phyloP scores from a whole-genome alignment of 2,329 filamentous ascomycete species.

The Colletotrichum sp. region DNA sequence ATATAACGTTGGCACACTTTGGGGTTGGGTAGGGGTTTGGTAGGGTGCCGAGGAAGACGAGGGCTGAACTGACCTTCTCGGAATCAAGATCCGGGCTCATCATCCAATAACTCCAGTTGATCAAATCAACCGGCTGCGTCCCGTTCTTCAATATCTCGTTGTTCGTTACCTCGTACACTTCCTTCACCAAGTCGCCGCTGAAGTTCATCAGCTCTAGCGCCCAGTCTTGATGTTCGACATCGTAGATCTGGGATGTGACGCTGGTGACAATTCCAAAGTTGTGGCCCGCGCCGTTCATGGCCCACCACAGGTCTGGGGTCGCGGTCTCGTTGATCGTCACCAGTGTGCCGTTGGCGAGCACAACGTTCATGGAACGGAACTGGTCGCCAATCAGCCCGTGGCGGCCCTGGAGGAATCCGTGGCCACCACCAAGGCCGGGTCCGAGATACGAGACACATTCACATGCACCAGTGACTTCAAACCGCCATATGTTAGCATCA shows the following conservation, averaged over 20 bases:
- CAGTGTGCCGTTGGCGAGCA: background rate
- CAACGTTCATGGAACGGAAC: background rate
- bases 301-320: slow-evolving; percentile 14
- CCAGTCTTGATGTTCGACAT: slow-evolving; percentile 34
- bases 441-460: too few species aligned
- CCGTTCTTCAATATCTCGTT: slow-evolving; percentile 36
- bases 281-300: background rate
- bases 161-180: slow-evolving; percentile 33
- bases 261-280: background rate
- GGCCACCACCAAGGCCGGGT: background rate
- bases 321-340: background rate
- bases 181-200: slow-evolving; percentile 52
- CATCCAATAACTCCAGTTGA: slow-evolving; percentile 55
- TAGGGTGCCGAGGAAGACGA: too few species aligned
- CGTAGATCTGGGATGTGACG: background rate
- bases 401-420: background rate
- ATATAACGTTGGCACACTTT: background rate
- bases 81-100: slow-evolving; percentile 44
- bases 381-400: background rate
- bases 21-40: background rate
- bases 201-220: slow-evolving; percentile 48
- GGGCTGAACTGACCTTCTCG: background rate
- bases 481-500: background rate
- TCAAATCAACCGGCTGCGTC: slow-evolving; percentile 46
- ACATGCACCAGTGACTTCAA: too few species aligned